These are phyloP conservation scores for Dendrobium huoshanense DNA, from an alignment of 106 monocot species.

Conservation along the genomic window DNA sequence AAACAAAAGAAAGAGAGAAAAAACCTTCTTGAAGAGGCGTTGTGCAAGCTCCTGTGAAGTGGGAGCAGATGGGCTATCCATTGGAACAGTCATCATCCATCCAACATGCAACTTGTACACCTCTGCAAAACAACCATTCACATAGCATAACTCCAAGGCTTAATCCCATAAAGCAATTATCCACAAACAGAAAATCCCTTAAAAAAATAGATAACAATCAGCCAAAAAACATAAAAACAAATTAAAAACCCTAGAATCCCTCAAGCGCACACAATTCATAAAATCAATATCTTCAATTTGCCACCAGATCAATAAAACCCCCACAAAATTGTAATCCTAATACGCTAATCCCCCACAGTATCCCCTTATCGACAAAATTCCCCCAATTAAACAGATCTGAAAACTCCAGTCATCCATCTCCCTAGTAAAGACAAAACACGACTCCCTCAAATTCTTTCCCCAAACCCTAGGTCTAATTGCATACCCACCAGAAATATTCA, in stretches of 20 bases:
- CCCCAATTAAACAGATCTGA: background rate
- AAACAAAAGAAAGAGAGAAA: background rate
- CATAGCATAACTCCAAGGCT: background rate
- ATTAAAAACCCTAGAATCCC: background rate
- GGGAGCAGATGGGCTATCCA: constrained; percentile 56
- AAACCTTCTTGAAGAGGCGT: constrained; percentile 53
- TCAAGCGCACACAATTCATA: background rate
- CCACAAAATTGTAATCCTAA: background rate
- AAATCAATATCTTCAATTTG: background rate
- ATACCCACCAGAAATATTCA: constrained; percentile 1
- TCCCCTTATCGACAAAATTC: background rate
- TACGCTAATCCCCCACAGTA: background rate
- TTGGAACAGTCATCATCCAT: constrained; percentile 89
- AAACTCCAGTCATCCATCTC: background rate
- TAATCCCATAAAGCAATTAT: background rate
- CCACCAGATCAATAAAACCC: background rate
- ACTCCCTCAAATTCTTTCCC: background rate
- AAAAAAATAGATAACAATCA: background rate
- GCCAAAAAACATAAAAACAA: background rate
- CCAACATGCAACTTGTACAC: constrained; percentile 16
- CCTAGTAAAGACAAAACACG: background rate
- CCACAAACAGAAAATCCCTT: background rate
- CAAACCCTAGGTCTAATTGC: background rate
- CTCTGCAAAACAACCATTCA: constrained; percentile 1
- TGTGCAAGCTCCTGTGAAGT: constrained; percentile 57